Evolutionary conservation across 805 yeast species (phyloP), one percentile per base, ranked within the genome.

Genomic region (Isabelozyma gotoi): DNA sequence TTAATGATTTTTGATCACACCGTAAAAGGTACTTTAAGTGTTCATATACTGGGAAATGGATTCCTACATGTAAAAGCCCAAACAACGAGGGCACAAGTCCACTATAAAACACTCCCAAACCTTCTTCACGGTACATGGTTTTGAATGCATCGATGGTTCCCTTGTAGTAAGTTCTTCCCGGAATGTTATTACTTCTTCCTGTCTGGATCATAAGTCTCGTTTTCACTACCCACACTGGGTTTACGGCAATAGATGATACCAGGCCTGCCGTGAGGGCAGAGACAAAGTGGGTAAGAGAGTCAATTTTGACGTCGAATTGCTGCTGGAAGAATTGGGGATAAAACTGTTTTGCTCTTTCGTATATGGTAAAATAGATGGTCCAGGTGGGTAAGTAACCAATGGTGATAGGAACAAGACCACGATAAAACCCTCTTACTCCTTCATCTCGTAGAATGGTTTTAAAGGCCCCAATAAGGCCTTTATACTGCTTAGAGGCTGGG

Each of bases 201-300:
- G 84, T 83, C 57, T 88, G 96, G 33, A 91, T 73, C 98, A 94
- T 94, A 40, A 94, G 68, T 56, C 99, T 73, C 1, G 99, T 94
- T 62, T 94, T 94, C 21, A 94, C 91, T 36, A 94, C 98, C 99
- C 99, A 94, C 11, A 92, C 88, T 8, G 99, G 99, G 62, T 94
- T 94, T 0, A 96, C 92, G 7, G 83, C 63, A 8, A 88, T 73
- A 0, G 98, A 86, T 2, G 96, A 86, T 6, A 84, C 80, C 43
- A 88, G 81, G 20, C 99, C 99, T 1, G 98, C 96, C 4, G 88
- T 78, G 39, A 92, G 76, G 1, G 99, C 97, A 41, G 81, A 71
- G 36, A 68, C 64, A 51, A 77, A 77, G 55, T 78, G 81, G 41
- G 63, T 62, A 29, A 63, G 34, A 3, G 63, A 49, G 31, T 60